Base-by-base conservation (phyloP, 108 stramenopile genomes). In the Skeletonema tropicum region DNA sequence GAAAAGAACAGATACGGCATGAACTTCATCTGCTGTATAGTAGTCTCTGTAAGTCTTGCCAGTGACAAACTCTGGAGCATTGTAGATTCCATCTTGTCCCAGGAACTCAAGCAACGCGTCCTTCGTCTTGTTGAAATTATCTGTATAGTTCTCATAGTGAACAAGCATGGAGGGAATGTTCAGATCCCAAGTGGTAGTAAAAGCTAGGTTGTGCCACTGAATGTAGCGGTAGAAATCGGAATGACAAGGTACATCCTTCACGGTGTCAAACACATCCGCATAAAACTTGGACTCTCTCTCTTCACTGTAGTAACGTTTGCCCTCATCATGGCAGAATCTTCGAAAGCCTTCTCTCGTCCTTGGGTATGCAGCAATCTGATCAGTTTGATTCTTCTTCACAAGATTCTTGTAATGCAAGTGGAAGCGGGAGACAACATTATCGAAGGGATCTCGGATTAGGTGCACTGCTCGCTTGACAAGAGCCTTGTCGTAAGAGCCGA, bases 171-270 rank as follows among this genome's bases (percentile, higher is more conserved):
- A 78, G 6, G 93, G 90, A 33, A 92, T 49, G 14, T 75, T 41
- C 39, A 87, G 63, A 49, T 86, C 77, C 57, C 64, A 76, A 19
- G 83, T 86, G 3, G 80, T 80, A 21, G 57, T 38, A 66, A 90
- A 81, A 31, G 86, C 88, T 39, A 88, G 82, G 66, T 92, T 92
- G 74, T 95, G 94, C 94, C 94, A 95, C 57, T 92, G 90, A 17
- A 89, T 70, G 62, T 87, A 95, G 39, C 87, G 80, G 75, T 83
- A 89, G 31, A 92, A 89, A 57, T 95, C 94, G 1, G 83, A 79
- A 63, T 88, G 87, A 64, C 92, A 95, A 0, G 94, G 92, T 7
- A 91, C 77, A 30, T 64, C 41, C 55, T 79, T 59, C 0, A 90
- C 66, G 1, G 73, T 14, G 0, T 90, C 68, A 33, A 77, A 33